Conservation (phyloP, 257 asterid species). For the Anisodus acutangulus region DNA sequence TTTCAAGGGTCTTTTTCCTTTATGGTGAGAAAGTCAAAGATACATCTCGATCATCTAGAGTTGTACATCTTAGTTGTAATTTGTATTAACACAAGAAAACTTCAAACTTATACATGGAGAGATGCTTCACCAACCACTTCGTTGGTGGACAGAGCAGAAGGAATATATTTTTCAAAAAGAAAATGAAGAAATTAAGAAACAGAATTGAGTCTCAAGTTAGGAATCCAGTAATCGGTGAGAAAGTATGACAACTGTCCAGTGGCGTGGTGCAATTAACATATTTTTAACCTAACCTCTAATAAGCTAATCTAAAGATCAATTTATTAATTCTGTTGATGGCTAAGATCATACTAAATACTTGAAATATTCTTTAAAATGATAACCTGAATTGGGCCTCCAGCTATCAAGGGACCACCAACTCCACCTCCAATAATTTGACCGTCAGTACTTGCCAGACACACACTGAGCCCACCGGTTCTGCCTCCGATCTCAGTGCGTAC, state of each 20-base stretch:
- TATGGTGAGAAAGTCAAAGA: too few species aligned
- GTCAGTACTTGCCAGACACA: constrained; percentile 58
- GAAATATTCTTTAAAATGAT: constrained; percentile 9
- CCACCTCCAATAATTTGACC: constrained; percentile 78
- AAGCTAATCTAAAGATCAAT: not conserved
- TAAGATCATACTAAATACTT: not conserved
- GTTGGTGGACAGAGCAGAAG: not conserved
- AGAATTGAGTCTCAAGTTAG: not conserved
- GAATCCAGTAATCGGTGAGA: not conserved
- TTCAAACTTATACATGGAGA: not conserved
- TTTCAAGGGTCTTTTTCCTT: not conserved
- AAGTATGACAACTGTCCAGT: not conserved
- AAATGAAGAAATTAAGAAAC: not conserved
- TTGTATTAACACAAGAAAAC: not conserved
- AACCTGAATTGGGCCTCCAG: constrained; percentile 71
- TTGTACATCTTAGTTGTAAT: not conserved
- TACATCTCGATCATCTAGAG: not conserved
- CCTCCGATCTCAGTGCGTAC: constrained; percentile 60
- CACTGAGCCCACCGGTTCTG: constrained; percentile 61
- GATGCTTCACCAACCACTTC: constrained; percentile 19
- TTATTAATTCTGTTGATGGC: not conserved
- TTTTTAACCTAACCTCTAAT: not conserved
- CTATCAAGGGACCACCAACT: constrained; percentile 66
- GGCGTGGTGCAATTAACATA: not conserved
- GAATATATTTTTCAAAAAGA: not conserved